Conservation (phyloP, 2,329 filamentous ascomycete genomes). For the Ascochyta viciae-villosae region DNA sequence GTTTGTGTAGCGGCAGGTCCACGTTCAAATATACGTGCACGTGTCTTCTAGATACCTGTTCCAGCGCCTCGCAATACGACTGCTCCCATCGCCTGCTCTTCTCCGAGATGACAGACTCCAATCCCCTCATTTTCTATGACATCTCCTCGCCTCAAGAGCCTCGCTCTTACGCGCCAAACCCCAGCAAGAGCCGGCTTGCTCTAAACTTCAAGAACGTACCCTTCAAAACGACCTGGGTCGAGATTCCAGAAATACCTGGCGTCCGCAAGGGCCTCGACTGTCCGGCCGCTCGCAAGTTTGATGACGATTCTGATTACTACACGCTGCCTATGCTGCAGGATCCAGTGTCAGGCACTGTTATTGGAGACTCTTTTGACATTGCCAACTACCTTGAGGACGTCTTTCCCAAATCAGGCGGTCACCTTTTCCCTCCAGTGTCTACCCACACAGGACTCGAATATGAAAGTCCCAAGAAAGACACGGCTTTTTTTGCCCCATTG, state of each 20-base stretch:
- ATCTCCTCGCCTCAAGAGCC: slow-evolving; percentile 51
- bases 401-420: slow-evolving; percentile 57
- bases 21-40: no score
- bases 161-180: slow-evolving; percentile 57
- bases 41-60: no score
- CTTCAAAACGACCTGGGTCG: slow-evolving; percentile 61
- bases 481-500: slow-evolving; percentile 39
- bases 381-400: slow-evolving; percentile 64
- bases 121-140: slow-evolving; percentile 53
- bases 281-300: slow-evolving; percentile 61
- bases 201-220: slow-evolving; percentile 59
- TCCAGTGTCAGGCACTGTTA: slow-evolving; percentile 43
- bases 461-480: slow-evolving; percentile 37
- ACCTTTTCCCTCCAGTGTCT: slow-evolving; percentile 57
- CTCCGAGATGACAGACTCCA: slow-evolving; percentile 6
- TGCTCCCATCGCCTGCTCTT: neutral
- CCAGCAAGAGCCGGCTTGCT: slow-evolving; percentile 59
- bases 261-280: slow-evolving; percentile 51
- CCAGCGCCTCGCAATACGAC: neutral
- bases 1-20: no score
- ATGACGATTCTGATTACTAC: slow-evolving; percentile 64
- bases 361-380: slow-evolving; percentile 73
- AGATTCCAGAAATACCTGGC: slow-evolving; percentile 58
- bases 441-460: slow-evolving; percentile 51
- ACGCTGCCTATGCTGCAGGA: slow-evolving; percentile 67